Conservation (phyloP, 129 eudicot genomes). For the Chrysanthemum makinoi region DNA sequence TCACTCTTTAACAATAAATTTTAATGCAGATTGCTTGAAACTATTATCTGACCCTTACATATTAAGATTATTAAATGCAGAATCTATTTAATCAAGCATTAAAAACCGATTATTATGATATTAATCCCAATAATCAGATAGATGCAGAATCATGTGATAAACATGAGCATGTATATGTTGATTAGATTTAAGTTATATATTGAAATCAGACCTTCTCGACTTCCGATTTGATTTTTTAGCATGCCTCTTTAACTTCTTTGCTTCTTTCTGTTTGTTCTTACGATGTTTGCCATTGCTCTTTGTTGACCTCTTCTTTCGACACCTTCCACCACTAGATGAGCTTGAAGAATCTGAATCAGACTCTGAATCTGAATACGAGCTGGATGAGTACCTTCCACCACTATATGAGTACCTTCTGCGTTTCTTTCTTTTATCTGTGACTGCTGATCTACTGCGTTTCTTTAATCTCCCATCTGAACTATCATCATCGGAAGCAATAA, state of each 20-base stretch:
- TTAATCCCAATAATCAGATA: not conserved
- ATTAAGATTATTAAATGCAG: not conserved
- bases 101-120: not conserved
- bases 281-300: constrained; percentile 43
- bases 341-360: constrained; percentile 68
- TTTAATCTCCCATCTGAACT: constrained; percentile 51
- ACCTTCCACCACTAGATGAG: not conserved
- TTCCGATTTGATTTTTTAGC: constrained; percentile 45
- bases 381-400: no score
- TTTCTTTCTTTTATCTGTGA: constrained; percentile 53
- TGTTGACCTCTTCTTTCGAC: constrained; percentile 16
- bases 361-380: constrained; percentile 44
- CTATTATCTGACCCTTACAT: not conserved
- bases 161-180: not conserved
- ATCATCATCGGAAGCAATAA: constrained; percentile 47
- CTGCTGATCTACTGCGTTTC: constrained; percentile 41
- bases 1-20: not conserved
- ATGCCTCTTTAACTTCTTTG: constrained; percentile 28
- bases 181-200: not conserved
- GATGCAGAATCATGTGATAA: not conserved
- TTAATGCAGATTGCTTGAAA: constrained; percentile 1
- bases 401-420: constrained; percentile 63
- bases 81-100: not conserved
- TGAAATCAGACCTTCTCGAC: constrained; percentile 44
- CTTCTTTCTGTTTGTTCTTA: constrained; percentile 35